A percentile compares a stretch with the other conserved stretches of the same genome.
Evolutionary conservation across 768 basidiomycete genomes (phyloP).

Genomic region (Boletus rubropictus): DNA sequence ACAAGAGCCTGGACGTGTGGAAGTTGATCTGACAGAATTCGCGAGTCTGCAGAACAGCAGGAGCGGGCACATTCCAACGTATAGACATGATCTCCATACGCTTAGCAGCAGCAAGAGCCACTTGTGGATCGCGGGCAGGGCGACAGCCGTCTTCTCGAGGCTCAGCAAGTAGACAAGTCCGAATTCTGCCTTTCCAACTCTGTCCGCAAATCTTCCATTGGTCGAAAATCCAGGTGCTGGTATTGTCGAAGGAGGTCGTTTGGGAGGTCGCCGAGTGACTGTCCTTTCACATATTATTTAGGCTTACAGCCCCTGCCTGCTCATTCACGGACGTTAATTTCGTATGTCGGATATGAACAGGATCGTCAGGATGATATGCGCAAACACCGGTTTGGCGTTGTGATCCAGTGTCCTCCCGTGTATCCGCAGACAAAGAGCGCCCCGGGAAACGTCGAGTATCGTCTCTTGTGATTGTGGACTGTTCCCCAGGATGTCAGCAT

Average conservation of each 20-base stretch:
- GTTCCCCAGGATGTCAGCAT: not conserved
- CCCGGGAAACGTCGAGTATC: not conserved
- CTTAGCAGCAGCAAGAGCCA: not conserved
- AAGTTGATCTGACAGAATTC: not conserved
- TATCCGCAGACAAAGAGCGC: not conserved
- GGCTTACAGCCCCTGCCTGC: not conserved
- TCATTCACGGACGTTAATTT: not conserved
- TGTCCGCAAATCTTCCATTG: slow-evolving; percentile 14
- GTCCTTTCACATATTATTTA: not conserved
- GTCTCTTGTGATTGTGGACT: slow-evolving; percentile 6
- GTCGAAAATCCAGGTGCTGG: slow-evolving; percentile 2
- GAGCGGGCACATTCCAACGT: not conserved
- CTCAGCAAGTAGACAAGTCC: not conserved
- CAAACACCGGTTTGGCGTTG: not conserved
- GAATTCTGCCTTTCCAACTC: slow-evolving; percentile 1
- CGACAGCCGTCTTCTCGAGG: not conserved
- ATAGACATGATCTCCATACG: too few relatives aligned
- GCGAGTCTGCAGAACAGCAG: not conserved
- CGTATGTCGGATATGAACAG: not conserved
- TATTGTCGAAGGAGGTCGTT: not conserved
- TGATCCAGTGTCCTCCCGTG: not conserved
- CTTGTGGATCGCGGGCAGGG: not conserved
- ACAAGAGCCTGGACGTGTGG: not conserved
- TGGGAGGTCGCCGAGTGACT: not conserved
- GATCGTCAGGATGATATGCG: not conserved